Evolutionary conservation across 495 filamentous ascomycete species (phyloP), one percentile per base, ranked within the genome.

Genomic region (Penicillium salamii): DNA sequence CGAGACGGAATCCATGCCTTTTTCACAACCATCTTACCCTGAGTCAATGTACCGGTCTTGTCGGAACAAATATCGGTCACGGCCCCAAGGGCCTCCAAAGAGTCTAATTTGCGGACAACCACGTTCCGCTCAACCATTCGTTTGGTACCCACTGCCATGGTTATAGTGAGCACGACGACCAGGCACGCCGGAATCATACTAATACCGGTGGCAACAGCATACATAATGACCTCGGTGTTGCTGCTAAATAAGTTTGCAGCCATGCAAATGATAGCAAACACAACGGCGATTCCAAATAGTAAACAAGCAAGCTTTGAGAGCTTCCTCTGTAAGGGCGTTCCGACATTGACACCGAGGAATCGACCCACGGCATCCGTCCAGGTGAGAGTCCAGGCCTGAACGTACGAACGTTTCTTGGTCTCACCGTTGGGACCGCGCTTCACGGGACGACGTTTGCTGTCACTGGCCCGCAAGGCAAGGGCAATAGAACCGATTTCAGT

Each of bases 31-130:
- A 92, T 86, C 71, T 90, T 89, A 77, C 91, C 91, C 78, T 89
- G 90, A 61, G 89, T 91, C 53, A 92, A 29, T 83, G 82, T 76
- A 24, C 72, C 71, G 4, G 87, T 91, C 78, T 95, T 95, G 75
- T 95, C 89, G 45, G 89, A 92, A 81, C 89, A 95, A 49, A 93
- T 87, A 69, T 90, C 89, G 67, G 90, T 88, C 41, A 91, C 89
- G 79, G 85, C 86, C 61, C 89, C 89, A 50, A 93, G 76, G 9
- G 89, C 91, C 70, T 93, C 89, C 46, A 87, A 80, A 0, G 80
- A 83, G 59, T 82, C 79, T 37, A 87, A 58, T 1, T 78, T 80
- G 53, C 84, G 83, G 70, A 81, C 83, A 9, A 87, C 63, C 13
- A 85, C 74, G 49, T 83, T 79, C 41, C 82, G 72, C 50, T 78